phyloP scores from a whole-genome alignment of 805 yeast genomes.

The Candida insectalens region DNA sequence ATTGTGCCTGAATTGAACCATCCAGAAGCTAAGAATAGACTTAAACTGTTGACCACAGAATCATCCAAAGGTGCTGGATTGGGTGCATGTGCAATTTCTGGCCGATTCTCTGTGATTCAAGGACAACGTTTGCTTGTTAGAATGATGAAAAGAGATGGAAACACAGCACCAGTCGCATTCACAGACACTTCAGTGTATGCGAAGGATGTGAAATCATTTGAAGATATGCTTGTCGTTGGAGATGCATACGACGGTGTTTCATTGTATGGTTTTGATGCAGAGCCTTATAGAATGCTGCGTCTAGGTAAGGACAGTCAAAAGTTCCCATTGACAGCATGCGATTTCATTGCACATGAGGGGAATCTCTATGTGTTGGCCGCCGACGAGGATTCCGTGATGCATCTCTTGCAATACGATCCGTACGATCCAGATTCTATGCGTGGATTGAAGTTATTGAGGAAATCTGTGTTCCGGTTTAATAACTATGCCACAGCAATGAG shows the following conservation, averaged over 20 bases:
- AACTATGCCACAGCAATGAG: constrained; percentile 46
- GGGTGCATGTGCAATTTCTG: constrained; percentile 68
- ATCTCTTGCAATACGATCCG: constrained; percentile 79
- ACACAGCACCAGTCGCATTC: constrained; percentile 89
- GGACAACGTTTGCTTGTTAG: constrained; percentile 77
- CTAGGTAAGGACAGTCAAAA: constrained; percentile 65
- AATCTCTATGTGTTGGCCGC: constrained; percentile 58
- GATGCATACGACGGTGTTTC: constrained; percentile 72
- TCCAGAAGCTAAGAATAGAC: constrained; percentile 74
- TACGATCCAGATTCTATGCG: constrained; percentile 77
- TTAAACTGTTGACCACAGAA: constrained; percentile 66
- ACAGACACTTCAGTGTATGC: constrained; percentile 76
- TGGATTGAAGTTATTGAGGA: constrained; percentile 66
- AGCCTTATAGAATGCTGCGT: constrained; percentile 78
- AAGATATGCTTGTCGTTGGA: constrained; percentile 72
- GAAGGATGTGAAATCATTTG: constrained; percentile 71
- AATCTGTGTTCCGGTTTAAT: constrained; percentile 63
- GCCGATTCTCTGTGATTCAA: constrained; percentile 74
- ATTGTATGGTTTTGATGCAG: constrained; percentile 86
- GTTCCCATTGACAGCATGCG: constrained; percentile 61
- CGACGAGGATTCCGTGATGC: constrained; percentile 59
- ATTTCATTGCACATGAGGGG: constrained; percentile 64
- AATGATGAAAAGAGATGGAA: constrained; percentile 66
- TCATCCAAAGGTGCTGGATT: constrained; percentile 79
- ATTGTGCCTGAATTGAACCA: constrained; percentile 83